phyloP scores from a whole-genome alignment of 164 flowering plant species.

The Piper betle region DNA sequence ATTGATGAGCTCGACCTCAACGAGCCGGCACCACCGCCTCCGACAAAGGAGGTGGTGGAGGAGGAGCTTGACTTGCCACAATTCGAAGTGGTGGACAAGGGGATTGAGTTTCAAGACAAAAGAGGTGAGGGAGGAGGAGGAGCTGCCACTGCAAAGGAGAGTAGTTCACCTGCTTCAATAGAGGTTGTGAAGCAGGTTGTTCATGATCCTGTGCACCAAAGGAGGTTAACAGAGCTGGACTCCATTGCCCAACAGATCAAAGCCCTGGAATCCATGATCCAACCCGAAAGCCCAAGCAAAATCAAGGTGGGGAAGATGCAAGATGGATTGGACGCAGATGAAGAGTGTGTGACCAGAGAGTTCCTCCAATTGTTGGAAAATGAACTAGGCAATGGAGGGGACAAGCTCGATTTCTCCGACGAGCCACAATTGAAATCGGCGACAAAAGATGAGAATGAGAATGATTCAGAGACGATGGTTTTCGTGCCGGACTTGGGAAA shows the following conservation, averaged over 20 bases:
- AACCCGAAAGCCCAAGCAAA: slow-evolving; percentile 24
- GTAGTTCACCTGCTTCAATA: slow-evolving; percentile 23
- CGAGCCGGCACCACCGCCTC: slow-evolving; percentile 42
- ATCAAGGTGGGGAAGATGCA: slow-evolving; percentile 35
- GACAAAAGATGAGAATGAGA: slow-evolving; percentile 17
- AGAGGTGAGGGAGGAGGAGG: slow-evolving; percentile 10
- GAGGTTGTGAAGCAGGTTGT: slow-evolving; percentile 78
- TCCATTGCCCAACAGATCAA: slow-evolving; percentile 81
- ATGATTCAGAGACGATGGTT: slow-evolving; percentile 22
- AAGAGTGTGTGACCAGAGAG: slow-evolving; percentile 78
- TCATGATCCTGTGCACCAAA: slow-evolving; percentile 42
- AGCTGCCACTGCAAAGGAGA: slow-evolving; percentile 16
- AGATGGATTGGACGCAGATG: slow-evolving; percentile 68
- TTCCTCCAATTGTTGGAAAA: slow-evolving; percentile 85
- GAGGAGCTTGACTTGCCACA: slow-evolving; percentile 49
- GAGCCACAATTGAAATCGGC: slow-evolving; percentile 17
- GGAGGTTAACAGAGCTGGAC: slow-evolving; percentile 62
- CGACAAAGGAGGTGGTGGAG: slow-evolving; percentile 12
- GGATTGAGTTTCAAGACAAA: slow-evolving; percentile 59
- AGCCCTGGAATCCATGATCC: slow-evolving; percentile 78
- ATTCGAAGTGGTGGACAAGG: slow-evolving; percentile 84
- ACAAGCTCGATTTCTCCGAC: slow-evolving; percentile 14
- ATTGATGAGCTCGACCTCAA: slow-evolving; percentile 82
- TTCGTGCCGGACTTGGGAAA: slow-evolving; percentile 72
- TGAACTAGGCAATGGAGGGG: slow-evolving; percentile 22